Base-by-base conservation (phyloP, 1,139 yeast genomes). In the Dujonia santamariae region DNA sequence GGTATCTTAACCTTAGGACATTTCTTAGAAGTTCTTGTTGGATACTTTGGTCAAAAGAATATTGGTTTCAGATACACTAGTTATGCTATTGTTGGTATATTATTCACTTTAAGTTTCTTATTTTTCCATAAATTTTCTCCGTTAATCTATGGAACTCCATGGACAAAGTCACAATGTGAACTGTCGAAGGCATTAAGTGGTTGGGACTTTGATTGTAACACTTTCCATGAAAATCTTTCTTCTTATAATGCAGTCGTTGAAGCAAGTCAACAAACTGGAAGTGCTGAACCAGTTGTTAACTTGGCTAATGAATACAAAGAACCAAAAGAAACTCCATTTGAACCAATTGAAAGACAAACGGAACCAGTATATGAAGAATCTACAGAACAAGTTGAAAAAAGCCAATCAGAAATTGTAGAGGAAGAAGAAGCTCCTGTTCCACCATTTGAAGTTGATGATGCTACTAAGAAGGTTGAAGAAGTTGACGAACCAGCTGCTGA, bases 201-300 rank as follows among this genome's bases (percentile, higher is more conserved):
- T 11, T 86, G 95, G 98, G 98, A 92, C 67, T 92, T 80, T 55
- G 84, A 81, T 51, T 92, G 98, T 62, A 64, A 64, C 43, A 52
- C 68, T 15, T 86, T 74, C 66, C 70, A 69, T 36, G 52, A 48
- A 8, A 46, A 44, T 19, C 42, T 53, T 15, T 46, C 51, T 19
- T 59, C 62, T 16, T 68, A 67, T 44, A 39, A 23, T 18, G 34
- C 28, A 9, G 35, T 16, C 5, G 19, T 30, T 17, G 36, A 35
- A 13, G 28, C 44, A 5, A 31, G 30, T 21, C 44, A 32, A 21
- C 15, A 21, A 21, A 33, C 28, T 7, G 18, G 6, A 4, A 9
- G 14, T 17, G 37, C 43, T 9, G 40, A 32, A 23, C 54, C 55
- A 19, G 38, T 45, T 15, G 43, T 38, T 29, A 39, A 44, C 28